phyloP scores from a whole-genome alignment of 106 monocot genomes.

The Dendrobium chrysotoxum region DNA sequence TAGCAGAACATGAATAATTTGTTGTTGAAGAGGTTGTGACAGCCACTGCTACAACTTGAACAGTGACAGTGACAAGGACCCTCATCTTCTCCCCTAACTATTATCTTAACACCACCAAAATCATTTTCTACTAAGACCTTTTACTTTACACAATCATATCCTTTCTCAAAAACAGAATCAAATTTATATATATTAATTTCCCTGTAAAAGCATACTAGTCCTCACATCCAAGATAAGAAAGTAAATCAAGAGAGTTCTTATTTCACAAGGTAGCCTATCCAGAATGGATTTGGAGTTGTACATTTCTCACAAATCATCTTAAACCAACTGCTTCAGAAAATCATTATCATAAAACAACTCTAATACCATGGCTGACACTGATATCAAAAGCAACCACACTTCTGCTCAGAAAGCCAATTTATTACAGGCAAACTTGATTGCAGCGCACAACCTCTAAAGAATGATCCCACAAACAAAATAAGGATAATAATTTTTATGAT shows the following conservation, averaged over 20 bases:
- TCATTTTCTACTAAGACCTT: slow-evolving; percentile 40
- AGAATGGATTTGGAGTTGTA: no score
- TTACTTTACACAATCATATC: slow-evolving; percentile 40
- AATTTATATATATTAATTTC: no score
- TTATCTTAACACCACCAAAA: slow-evolving; percentile 14
- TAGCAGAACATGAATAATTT: slow-evolving; percentile 20
- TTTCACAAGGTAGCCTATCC: no score
- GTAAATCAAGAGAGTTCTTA: no score
- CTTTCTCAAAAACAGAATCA: slow-evolving; percentile 11
- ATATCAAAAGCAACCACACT: neutral
- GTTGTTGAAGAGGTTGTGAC: slow-evolving; percentile 54
- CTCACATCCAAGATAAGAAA: no score
- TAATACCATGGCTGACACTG: neutral
- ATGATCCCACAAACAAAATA: neutral
- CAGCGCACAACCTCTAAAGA: no score
- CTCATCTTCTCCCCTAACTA: slow-evolving; percentile 3
- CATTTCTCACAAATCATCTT: neutral
- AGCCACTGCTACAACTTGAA: slow-evolving; percentile 49
- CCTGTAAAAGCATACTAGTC: no score
- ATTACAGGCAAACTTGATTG: neutral
- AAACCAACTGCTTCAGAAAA: neutral
- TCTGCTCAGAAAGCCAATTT: neutral
- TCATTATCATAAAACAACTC: neutral
- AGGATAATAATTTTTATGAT: neutral
- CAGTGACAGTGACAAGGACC: slow-evolving; percentile 38